Percentiles rank a stretch among this genome's conserved stretches.
These are phyloP conservation scores for Spathaspora sp. DNA, from an alignment of 805 yeast genomes.

Conservation along the genomic window DNA sequence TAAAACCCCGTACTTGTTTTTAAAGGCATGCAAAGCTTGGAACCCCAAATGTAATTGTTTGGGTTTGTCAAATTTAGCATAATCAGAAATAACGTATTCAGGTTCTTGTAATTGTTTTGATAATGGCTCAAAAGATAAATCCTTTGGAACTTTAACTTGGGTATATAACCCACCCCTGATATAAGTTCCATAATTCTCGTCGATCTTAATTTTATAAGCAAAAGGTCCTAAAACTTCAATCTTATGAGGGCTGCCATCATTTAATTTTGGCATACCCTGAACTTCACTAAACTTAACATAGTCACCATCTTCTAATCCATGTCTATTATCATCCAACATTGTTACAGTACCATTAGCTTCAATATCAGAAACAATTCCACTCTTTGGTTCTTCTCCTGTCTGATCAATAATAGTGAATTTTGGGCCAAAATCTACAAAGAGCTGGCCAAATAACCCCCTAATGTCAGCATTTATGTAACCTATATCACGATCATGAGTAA, in stretches of 20 bases:
- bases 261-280: conserved; percentile 70
- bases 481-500: conserved; percentile 70
- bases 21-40: conserved; percentile 81
- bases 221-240: conserved; percentile 92
- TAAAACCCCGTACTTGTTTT: conserved; percentile 56
- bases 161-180: conserved; percentile 85
- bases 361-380: conserved; percentile 87
- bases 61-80: conserved; percentile 91
- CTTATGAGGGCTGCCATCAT: conserved; percentile 70
- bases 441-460: conserved; percentile 83
- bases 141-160: conserved; percentile 82
- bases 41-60: conserved; percentile 87
- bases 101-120: conserved; percentile 68
- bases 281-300: conserved; percentile 84
- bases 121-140: conserved; percentile 60
- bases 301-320: conserved; percentile 90
- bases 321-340: conserved; percentile 87
- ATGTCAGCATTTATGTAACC: conserved; percentile 80
- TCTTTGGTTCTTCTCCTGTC: conserved; percentile 87
- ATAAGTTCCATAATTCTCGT: conserved; percentile 57
- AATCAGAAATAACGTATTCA: conserved; percentile 78
- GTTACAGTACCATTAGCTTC: conserved; percentile 90
- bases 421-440: conserved; percentile 88
- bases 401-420: conserved; percentile 76
- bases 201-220: conserved; percentile 73